Evolutionary conservation across 768 basidiomycete species (phyloP).

Genomic region (Mycena vulgaris): DNA sequence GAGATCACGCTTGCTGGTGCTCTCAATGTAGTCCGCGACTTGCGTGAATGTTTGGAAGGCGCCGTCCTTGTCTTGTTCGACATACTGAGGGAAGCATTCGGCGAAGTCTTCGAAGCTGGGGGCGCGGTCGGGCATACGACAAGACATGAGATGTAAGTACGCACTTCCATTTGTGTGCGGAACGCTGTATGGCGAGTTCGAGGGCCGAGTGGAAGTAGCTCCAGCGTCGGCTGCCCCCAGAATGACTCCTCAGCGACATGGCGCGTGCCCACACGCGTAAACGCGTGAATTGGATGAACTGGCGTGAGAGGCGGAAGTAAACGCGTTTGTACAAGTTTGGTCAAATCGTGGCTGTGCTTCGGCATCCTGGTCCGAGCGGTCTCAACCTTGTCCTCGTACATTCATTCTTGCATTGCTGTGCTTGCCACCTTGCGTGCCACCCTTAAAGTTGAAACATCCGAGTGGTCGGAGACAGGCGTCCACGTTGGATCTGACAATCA

Average conservation of each 20-base stretch:
- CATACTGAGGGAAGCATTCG: slow-evolving; percentile 78
- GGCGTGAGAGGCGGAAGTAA: too few relatives aligned
- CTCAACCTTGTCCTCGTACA: too few relatives aligned
- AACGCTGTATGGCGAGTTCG: slow-evolving; percentile 66
- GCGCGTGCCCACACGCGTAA: too few relatives aligned
- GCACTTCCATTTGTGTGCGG: slow-evolving; percentile 69
- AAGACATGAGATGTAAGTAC: slow-evolving; percentile 35
- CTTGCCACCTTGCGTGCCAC: too few relatives aligned
- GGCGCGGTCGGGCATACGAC: slow-evolving; percentile 7
- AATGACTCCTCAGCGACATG: slow-evolving; percentile 28
- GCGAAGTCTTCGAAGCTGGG: slow-evolving; percentile 70
- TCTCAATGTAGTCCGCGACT: slow-evolving; percentile 81
- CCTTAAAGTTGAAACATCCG: too few relatives aligned
- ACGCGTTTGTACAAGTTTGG: too few relatives aligned
- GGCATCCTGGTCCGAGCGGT: too few relatives aligned
- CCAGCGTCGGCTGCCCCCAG: slow-evolving; percentile 65
- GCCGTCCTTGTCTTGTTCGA: slow-evolving; percentile 76
- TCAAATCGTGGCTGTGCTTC: too few relatives aligned
- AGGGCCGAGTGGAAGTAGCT: slow-evolving; percentile 70
- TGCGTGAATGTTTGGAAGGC: slow-evolving; percentile 74
- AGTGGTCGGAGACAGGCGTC: too few relatives aligned
- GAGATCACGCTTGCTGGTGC: slow-evolving; percentile 70
- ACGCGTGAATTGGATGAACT: background rate
- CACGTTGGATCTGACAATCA: too few relatives aligned
- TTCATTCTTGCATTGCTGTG: too few relatives aligned